Evolutionary conservation across 75 land plant genomes (phyloP).

Genomic region (Picea sitchensis): DNA sequence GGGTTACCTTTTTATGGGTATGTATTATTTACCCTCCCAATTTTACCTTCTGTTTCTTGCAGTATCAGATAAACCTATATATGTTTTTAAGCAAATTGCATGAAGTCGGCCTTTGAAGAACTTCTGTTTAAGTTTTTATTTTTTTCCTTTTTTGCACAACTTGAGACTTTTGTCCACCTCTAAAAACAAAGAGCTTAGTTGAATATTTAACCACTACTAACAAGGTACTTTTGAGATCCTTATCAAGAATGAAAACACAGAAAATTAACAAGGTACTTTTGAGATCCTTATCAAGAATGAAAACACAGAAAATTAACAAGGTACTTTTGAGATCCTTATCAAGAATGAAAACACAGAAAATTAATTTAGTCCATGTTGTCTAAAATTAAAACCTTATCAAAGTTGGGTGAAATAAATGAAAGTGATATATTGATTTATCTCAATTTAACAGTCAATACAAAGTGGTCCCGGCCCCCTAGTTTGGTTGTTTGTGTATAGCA

Average conservation of each 20-base stretch:
- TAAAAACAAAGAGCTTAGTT: no score
- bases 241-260: no score
- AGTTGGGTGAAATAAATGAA: neutral
- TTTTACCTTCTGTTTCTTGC: neutral
- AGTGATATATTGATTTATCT: neutral
- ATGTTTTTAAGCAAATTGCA: neutral
- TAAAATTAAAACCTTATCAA: neutral
- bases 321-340: no score
- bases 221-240: no score
- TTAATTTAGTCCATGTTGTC: neutral
- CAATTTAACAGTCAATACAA: neutral
- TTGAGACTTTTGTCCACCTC: no score
- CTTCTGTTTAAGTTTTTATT: neutral
- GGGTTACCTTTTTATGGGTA: neutral
- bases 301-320: no score
- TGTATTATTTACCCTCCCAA: neutral
- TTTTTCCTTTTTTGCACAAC: neutral
- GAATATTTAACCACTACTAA: no score
- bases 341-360: no score
- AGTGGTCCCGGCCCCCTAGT: neutral
- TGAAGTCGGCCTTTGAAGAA: neutral
- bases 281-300: no score
- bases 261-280: no score
- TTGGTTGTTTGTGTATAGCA: neutral
- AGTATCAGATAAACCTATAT: neutral